Base-by-base conservation (phyloP, 2,329 filamentous ascomycete genomes). In the Pseudocercospora pini-densiflorae region DNA sequence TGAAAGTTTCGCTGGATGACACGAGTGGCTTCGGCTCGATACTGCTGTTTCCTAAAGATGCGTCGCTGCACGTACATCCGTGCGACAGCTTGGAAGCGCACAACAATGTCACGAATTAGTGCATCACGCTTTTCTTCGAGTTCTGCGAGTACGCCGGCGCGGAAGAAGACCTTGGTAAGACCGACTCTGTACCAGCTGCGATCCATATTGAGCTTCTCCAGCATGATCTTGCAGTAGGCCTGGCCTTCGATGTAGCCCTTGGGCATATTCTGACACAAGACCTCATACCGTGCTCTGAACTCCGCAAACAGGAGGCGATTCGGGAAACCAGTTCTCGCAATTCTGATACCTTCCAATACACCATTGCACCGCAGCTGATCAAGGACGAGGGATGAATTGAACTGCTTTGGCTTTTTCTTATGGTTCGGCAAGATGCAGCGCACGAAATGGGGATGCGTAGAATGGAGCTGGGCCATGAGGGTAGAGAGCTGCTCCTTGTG, bases 401-500 rank as follows among this genome's bases (percentile, higher is more conserved):
- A 93, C 76, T 94, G 91, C 80, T 99, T 99, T 0, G 95, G 93
- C 24, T 90, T 88, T 81, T 99, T 99, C 81, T 97, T 97, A 83
- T 99, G 95, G 76, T 99, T 99, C 3, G 95, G 96, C 66, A 99
- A 85, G 68, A 99, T 99, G 77, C 95, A 99, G 55, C 95, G 92
- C 31, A 99, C 95, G 77, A 99, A 99, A 79, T 99, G 95, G 65
- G 96, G 96, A 77, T 99, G 95, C 0, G 95, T 99, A 0, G 92
- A 96, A 78, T 99, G 92, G 16, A 99, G 87, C 75, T 98, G 93
- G 14, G 86, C 85, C 95, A 99, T 99, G 65, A 99, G 83, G 68
- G 90, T 96, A n/a, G 93, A 92, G n/a, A 99, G 86, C 73, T 98
- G 94, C 79, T 99, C 95, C 80, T 99, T 99, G 83, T 99, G 95